Base-by-base conservation (phyloP, 78 protist species). In the Chrysochromulina parva region DNA sequence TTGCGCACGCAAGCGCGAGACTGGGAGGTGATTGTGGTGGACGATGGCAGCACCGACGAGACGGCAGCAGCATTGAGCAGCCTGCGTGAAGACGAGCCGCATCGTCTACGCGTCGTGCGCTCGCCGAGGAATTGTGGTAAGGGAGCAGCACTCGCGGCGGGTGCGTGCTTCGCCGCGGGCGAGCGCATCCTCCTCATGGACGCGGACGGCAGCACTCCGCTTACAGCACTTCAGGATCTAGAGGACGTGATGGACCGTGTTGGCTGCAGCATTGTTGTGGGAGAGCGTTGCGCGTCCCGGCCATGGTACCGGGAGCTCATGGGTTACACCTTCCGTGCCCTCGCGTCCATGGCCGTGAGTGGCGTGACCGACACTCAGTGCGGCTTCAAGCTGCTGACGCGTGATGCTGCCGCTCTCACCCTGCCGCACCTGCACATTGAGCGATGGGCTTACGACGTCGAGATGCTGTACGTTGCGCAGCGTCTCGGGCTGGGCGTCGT, bases 131-230 rank as follows among this genome's bases (percentile, higher is more conserved):
- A 95, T 59, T 59, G 95, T 57, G 97, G 97, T 7, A 96, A 96
- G 53, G 97, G 97, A 55, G 95, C 95, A 57, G 97, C 96, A n/a
- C 92, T 96, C 28, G 85, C 24, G 14, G 82, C 82, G 20, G 82
- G 82, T 13, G 82, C 55, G 24, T 22, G 26, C 17, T 17, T 17
- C 26, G 71, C 95, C 62, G 81, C 93, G 67, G 97, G 97, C 28
- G 80, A 91, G 59, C 87, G 74, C 47, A 48, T 90, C 48, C 69
- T 96, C 69, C 76, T 96, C 90, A 93, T 73, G 0, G 97, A 96
- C 82, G 96, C 96, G 47, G 97, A 96, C 90, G 96, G 96, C 53
- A 96, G 96, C 48, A 96, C 96, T 10, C 89, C 71, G 0, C 54
- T 96, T 74, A 54, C 69, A 14, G 95, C 86, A 24, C 89, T 85